Conservation (phyloP, 192 early-diverging fungal species). For the Podochytrium sp. region DNA sequence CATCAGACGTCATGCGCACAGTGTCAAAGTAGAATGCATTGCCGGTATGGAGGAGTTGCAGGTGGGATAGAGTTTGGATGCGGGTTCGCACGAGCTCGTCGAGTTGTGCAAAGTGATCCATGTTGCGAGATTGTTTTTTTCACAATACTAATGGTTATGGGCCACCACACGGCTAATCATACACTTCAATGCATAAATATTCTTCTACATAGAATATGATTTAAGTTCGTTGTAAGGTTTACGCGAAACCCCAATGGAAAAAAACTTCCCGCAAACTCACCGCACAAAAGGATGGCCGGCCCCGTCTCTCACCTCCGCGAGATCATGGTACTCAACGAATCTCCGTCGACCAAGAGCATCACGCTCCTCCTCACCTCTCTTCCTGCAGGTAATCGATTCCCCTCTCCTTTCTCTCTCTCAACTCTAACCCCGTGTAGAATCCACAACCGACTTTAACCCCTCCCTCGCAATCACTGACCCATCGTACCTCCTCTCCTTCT, state of each 20-base stretch:
- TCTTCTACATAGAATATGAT: no score
- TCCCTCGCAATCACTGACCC: not conserved
- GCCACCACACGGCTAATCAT: no score
- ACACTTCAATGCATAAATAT: no score
- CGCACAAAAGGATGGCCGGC: not conserved
- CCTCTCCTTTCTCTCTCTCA: not conserved
- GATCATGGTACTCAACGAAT: not conserved
- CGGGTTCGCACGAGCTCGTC: slow-evolving; percentile 26
- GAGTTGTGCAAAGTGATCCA: not conserved
- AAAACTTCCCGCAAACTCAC: not conserved
- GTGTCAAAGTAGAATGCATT: slow-evolving; percentile 30
- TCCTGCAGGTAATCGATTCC: not conserved
- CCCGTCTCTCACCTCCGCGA: not conserved
- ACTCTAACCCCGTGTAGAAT: not conserved
- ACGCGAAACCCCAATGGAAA: no score
- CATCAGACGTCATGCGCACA: slow-evolving; percentile 25
- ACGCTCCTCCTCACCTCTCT: not conserved
- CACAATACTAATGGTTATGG: not conserved
- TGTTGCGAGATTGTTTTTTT: no score
- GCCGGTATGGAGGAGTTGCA: slow-evolving; percentile 29
- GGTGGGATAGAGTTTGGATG: slow-evolving; percentile 19
- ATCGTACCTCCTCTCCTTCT: not conserved
- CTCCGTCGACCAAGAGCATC: not conserved
- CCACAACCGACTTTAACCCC: not conserved
- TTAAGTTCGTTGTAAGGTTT: no score